These are phyloP conservation scores for Alternaria viburni DNA, from an alignment of 2,329 filamentous ascomycete genomes.

Conservation along the genomic window DNA sequence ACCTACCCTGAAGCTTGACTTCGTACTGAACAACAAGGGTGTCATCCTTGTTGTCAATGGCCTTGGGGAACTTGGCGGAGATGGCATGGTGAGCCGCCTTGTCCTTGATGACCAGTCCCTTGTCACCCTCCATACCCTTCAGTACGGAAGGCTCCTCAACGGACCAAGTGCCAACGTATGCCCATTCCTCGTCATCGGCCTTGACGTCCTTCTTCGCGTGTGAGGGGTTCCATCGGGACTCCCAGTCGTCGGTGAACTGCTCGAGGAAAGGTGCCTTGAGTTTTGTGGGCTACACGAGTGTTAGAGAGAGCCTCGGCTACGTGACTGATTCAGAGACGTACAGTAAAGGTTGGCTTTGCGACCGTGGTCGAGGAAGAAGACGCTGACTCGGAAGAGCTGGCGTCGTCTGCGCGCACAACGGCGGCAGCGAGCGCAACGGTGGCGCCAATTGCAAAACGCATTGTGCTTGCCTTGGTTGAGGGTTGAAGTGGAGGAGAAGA, in stretches of 20 bases:
- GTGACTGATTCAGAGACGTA: slow-evolving; percentile 58
- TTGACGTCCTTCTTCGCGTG: slow-evolving; percentile 93
- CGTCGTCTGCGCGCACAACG: slow-evolving; percentile 71
- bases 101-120: slow-evolving; percentile 98
- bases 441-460: slow-evolving; percentile 74
- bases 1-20: slow-evolving; percentile 96
- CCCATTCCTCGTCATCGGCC: slow-evolving; percentile 85
- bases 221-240: slow-evolving; percentile 89
- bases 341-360: slow-evolving; percentile 83
- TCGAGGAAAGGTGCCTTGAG: slow-evolving; percentile 95
- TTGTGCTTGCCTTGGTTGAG: slow-evolving; percentile 42
- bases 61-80: slow-evolving; percentile 96
- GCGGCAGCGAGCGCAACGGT: slow-evolving; percentile 73
- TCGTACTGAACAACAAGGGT: slow-evolving; percentile 98
- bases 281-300: slow-evolving; percentile 72
- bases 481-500: slow-evolving; percentile 25
- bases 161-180: slow-evolving; percentile 94
- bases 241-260: slow-evolving; percentile 98
- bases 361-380: slow-evolving; percentile 65
- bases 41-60: slow-evolving; percentile 97
- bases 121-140: slow-evolving; percentile 93
- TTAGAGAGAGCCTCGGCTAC: slow-evolving; percentile 20
- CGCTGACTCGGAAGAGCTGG: slow-evolving; percentile 54
- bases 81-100: slow-evolving; percentile 98
- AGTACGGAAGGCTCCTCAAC: slow-evolving; percentile 91